Percentiles rank a stretch among this genome's conserved stretches.
phyloP scores from a whole-genome alignment of 2,329 filamentous ascomycete species.

The Ustulina deusta region DNA sequence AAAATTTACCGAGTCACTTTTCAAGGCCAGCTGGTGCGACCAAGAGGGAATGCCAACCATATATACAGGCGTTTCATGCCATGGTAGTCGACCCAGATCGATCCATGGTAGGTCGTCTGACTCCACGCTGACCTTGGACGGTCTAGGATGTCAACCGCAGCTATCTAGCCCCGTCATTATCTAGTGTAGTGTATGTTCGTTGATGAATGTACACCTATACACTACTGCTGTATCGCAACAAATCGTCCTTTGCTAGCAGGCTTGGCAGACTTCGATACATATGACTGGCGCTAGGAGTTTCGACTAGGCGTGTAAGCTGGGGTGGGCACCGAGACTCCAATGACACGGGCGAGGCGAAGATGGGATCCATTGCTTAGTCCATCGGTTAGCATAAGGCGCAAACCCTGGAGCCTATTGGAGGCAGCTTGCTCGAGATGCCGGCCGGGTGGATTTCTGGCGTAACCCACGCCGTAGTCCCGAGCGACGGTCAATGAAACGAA shows the following conservation, averaged over 20 bases:
- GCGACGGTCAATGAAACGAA: slow-evolving; percentile 22
- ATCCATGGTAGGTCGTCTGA: slow-evolving; percentile 33
- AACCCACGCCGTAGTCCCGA: slow-evolving; percentile 23
- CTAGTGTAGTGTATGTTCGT: slow-evolving; percentile 22
- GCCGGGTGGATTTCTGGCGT: slow-evolving; percentile 28
- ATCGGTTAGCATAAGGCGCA: slow-evolving; percentile 22
- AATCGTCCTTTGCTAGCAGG: not conserved
- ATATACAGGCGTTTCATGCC: slow-evolving; percentile 28
- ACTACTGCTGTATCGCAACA: slow-evolving; percentile 13
- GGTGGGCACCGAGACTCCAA: slow-evolving; percentile 22
- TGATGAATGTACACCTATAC: slow-evolving; percentile 12
- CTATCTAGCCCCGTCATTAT: slow-evolving; percentile 19
- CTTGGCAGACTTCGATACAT: slow-evolving; percentile 25
- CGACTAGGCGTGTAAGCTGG: slow-evolving; percentile 31
- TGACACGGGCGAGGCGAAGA: slow-evolving; percentile 24
- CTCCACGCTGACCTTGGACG: slow-evolving; percentile 36
- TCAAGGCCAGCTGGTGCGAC: slow-evolving; percentile 7
- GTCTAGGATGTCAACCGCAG: slow-evolving; percentile 30
- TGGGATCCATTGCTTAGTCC: slow-evolving; percentile 36
- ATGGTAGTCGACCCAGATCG: slow-evolving; percentile 13
- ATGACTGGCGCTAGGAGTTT: slow-evolving; percentile 26
- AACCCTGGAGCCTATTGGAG: slow-evolving; percentile 23
- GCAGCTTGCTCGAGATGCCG: slow-evolving; percentile 30
- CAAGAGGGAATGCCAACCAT: slow-evolving; percentile 26
- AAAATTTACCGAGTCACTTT: slow-evolving; percentile 24